A percentile compares a stretch with the other conserved stretches of the same genome.
Evolutionary conservation across 129 eudicot species (phyloP).

Genomic region (Artemisia tridentata): DNA sequence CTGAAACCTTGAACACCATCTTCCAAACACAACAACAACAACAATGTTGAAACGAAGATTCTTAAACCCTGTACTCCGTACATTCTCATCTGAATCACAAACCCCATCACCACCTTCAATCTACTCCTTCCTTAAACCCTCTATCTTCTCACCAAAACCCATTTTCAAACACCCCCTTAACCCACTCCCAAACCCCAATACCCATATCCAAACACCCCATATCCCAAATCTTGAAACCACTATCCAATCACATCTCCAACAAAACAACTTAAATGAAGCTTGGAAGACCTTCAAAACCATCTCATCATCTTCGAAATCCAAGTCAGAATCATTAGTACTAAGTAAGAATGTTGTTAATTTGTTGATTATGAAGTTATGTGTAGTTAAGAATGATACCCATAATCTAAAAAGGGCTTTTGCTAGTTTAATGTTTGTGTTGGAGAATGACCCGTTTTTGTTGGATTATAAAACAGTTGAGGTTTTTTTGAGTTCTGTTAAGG

Average conservation of each 20-base stretch:
- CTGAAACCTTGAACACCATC: no score
- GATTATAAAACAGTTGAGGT: constrained; percentile 48
- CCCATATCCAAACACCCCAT: constrained; percentile 33
- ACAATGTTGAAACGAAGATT: constrained; percentile 70
- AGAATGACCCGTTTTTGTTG: constrained; percentile 52
- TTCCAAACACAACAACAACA: not conserved
- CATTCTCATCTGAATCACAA: constrained; percentile 57
- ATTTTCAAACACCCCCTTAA: constrained; percentile 27
- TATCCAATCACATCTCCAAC: constrained; percentile 47
- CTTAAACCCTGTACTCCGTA: constrained; percentile 20
- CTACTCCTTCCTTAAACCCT: constrained; percentile 81
- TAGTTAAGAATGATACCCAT: constrained; percentile 38
- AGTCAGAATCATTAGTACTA: constrained; percentile 41
- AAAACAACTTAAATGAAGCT: constrained; percentile 70
- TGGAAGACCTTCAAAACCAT: constrained; percentile 91
- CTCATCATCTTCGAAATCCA: constrained; percentile 25
- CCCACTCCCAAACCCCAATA: constrained; percentile 34
- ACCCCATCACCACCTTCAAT: constrained; percentile 68
- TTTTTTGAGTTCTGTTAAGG: constrained; percentile 53
- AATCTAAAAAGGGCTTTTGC: constrained; percentile 90
- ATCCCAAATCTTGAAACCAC: constrained; percentile 52
- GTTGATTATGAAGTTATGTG: constrained; percentile 60
- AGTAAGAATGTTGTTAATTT: constrained; percentile 72
- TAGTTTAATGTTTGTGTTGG: constrained; percentile 63
- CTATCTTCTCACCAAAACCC: constrained; percentile 51